Evolutionary conservation across 306 rosid species (phyloP).

Genomic region (Oemleria cerasiformis): DNA sequence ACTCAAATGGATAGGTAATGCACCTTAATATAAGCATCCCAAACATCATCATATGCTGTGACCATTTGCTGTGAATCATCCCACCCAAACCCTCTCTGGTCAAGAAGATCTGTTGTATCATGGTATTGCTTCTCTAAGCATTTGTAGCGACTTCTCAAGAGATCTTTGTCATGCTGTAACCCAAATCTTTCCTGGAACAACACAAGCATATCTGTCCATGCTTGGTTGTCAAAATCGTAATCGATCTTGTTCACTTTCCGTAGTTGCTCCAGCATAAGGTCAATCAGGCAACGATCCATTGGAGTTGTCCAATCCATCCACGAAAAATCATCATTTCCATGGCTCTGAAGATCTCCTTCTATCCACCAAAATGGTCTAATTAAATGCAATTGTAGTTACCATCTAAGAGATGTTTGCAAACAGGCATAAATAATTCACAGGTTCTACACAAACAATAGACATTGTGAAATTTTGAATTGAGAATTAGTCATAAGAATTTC

Average conservation of each 20-base stretch:
- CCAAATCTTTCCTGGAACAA: constrained; percentile 52
- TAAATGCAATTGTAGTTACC: neutral
- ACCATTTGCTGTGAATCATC: constrained; percentile 46
- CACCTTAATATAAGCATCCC: constrained; percentile 57
- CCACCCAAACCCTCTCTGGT: constrained; percentile 51
- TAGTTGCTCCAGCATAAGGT: constrained; percentile 41
- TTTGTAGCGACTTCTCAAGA: constrained; percentile 32
- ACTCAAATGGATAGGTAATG: constrained; percentile 20
- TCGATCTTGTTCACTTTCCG: constrained; percentile 37
- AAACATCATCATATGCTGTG: constrained; percentile 40
- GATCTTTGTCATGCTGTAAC: constrained; percentile 29
- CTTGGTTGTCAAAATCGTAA: constrained; percentile 27
- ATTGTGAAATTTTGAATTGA: neutral
- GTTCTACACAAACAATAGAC: neutral
- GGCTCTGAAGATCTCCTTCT: constrained; percentile 34
- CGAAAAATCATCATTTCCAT: constrained; percentile 24
- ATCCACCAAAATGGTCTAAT: constrained; percentile 3
- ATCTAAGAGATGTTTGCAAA: neutral
- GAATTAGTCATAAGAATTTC: neutral
- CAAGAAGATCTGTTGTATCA: constrained; percentile 44
- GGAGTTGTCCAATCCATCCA: constrained; percentile 48
- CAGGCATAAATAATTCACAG: neutral
- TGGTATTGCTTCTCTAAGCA: constrained; percentile 42
- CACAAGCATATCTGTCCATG: constrained; percentile 34
- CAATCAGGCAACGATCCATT: constrained; percentile 51